Conservation (phyloP, 2,329 filamentous ascomycete species). For the Ceratocystis harringtonii region DNA sequence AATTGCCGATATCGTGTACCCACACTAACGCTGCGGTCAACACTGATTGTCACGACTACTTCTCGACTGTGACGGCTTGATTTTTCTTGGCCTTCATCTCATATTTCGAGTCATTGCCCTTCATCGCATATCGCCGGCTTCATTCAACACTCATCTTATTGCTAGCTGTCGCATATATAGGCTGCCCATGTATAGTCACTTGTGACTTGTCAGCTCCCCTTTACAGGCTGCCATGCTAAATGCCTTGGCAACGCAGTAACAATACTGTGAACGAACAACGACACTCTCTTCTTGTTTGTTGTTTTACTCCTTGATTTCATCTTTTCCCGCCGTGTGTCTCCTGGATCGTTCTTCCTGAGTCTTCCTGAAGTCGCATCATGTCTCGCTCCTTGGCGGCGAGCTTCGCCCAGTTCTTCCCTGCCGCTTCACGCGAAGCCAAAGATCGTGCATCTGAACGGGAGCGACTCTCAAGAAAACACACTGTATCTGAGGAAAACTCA, state of each 20-base stretch:
- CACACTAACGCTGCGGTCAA: neutral
- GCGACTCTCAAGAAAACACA: constrained; percentile 26
- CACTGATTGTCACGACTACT: neutral
- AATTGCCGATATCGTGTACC: neutral
- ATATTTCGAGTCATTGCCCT: neutral
- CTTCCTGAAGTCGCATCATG: constrained; percentile 39
- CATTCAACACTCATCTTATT: neutral
- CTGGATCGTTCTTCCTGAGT: neutral
- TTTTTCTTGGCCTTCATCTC: neutral
- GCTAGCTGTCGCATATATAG: neutral
- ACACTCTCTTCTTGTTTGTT: neutral
- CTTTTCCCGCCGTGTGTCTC: neutral
- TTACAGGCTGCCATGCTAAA: constrained; percentile 12
- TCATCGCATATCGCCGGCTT: neutral
- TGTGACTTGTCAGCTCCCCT: constrained; percentile 9
- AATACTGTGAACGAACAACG: neutral
- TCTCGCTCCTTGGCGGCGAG: constrained; percentile 62
- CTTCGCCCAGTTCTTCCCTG: constrained; percentile 77
- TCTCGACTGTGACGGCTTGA: neutral
- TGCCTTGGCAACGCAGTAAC: constrained; percentile 7
- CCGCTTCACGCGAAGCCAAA: constrained; percentile 52
- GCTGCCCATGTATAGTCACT: constrained; percentile 10
- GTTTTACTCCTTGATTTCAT: neutral
- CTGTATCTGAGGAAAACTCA: neutral
- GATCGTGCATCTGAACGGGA: constrained; percentile 46